Conservation (phyloP, 164 flowering plant genomes). For the Hamamelis virginiana region DNA sequence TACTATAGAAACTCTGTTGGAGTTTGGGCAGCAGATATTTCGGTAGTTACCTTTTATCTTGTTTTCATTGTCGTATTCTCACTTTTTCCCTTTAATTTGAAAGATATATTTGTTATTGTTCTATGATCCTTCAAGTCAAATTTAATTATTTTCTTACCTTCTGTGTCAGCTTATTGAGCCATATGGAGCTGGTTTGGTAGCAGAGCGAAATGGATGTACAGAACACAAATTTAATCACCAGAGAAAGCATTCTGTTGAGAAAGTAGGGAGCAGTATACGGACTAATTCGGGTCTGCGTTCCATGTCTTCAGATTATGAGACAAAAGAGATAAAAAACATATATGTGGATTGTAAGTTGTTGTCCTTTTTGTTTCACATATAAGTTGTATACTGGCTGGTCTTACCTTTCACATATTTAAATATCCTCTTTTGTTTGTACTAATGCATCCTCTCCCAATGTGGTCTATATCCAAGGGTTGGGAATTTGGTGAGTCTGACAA, state of each 20-base stretch:
- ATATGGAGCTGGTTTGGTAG: conserved; percentile 39
- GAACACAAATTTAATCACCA: conserved; percentile 32
- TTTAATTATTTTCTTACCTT: background rate
- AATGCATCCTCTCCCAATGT: background rate
- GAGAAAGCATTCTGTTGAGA: conserved; percentile 26
- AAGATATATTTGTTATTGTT: too few species aligned
- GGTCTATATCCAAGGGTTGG: background rate
- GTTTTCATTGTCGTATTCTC: background rate
- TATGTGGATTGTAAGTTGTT: conserved; percentile 71
- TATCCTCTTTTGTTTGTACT: background rate
- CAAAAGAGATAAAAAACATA: conserved; percentile 68
- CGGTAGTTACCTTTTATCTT: conserved; percentile 38
- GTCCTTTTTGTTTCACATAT: background rate
- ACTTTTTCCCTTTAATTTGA: background rate
- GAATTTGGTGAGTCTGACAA: background rate
- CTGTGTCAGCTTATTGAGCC: conserved; percentile 58
- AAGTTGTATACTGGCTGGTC: too few species aligned
- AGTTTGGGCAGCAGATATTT: conserved; percentile 79
- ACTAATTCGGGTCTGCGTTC: conserved; percentile 28
- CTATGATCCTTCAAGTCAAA: too few species aligned
- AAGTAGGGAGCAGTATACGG: conserved; percentile 27
- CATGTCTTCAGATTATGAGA: conserved; percentile 45
- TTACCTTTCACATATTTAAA: background rate
- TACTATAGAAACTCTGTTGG: conserved; percentile 67
- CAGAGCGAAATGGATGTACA: conserved; percentile 27